phyloP scores from a whole-genome alignment of 768 basidiomycete species.

The Leucosporidium scottii region DNA sequence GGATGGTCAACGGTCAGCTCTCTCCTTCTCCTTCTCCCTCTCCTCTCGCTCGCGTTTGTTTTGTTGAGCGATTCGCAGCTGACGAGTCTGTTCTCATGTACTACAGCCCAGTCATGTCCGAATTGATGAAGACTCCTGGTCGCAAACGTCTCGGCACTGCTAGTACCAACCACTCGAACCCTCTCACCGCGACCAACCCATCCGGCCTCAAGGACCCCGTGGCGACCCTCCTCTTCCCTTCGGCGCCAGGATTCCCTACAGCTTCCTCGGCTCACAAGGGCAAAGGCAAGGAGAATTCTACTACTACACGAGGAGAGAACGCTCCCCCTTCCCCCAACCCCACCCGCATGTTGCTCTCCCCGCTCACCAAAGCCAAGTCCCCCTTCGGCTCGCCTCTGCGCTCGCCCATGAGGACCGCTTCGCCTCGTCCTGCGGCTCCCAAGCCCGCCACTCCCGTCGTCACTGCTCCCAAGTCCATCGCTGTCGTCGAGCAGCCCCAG shows the following conservation, averaged over 20 bases:
- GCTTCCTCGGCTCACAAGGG: too few relatives aligned
- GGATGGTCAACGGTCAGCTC: background rate
- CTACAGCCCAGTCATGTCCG: conserved; percentile 15
- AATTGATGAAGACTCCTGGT: conserved; percentile 31
- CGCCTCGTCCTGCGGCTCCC: background rate
- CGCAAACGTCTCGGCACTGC: conserved; percentile 12
- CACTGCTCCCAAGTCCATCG: background rate
- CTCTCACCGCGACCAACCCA: conserved; percentile 1
- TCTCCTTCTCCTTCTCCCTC: background rate
- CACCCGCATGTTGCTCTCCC: background rate
- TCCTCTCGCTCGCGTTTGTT: background rate
- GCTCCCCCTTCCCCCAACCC: background rate
- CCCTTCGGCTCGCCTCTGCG: background rate
- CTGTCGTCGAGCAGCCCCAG: background rate
- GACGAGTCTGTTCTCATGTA: too few relatives aligned
- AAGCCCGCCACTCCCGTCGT: background rate
- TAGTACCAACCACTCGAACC: background rate
- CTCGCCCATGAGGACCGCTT: background rate
- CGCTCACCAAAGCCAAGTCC: background rate
- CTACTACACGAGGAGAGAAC: too few relatives aligned
- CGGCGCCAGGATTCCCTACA: background rate
- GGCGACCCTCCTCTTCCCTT: conserved; percentile 30
- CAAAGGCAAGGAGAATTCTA: too few relatives aligned
- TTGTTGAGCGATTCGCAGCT: background rate
- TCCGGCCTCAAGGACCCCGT: conserved; percentile 21